phyloP scores from a whole-genome alignment of 2,329 filamentous ascomycete species.

The Raffaelea deltoideospora region DNA sequence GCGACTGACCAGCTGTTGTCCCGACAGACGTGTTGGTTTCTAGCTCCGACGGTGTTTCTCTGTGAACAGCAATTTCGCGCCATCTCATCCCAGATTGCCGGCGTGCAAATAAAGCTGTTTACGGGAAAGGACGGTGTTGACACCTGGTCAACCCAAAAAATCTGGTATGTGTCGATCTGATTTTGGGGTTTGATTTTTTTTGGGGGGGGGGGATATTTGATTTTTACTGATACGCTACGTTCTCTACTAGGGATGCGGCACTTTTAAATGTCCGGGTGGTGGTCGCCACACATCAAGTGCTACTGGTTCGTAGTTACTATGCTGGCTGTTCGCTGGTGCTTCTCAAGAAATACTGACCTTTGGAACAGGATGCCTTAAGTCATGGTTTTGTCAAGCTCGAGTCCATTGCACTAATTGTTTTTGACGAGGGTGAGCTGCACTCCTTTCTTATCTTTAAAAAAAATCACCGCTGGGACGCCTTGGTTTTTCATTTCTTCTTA shows the following conservation, averaged over 20 bases:
- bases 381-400: constrained; percentile 59
- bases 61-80: constrained; percentile 50
- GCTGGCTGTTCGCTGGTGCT: too few relatives aligned
- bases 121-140: constrained; percentile 56
- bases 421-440: constrained; percentile 57
- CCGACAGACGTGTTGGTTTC: constrained; percentile 55
- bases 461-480: too few relatives aligned
- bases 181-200: too few relatives aligned
- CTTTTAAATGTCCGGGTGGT: constrained; percentile 54
- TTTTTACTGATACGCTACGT: too few relatives aligned
- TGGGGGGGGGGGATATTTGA: too few relatives aligned
- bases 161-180: constrained; percentile 39
- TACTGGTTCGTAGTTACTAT: constrained; percentile 27
- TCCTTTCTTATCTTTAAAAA: too few relatives aligned
- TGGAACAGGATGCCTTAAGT: constrained; percentile 51
- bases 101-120: constrained; percentile 44
- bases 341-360: too few relatives aligned
- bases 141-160: constrained; percentile 48
- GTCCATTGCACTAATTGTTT: constrained; percentile 52
- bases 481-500: too few relatives aligned
- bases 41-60: constrained; percentile 53
- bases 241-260: constrained; percentile 37
- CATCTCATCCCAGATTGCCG: constrained; percentile 43
- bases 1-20: too few relatives aligned
- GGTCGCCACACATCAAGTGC: constrained; percentile 61